Base-by-base conservation (phyloP, 768 basidiomycete species). In the Pulveroboletus frians region DNA sequence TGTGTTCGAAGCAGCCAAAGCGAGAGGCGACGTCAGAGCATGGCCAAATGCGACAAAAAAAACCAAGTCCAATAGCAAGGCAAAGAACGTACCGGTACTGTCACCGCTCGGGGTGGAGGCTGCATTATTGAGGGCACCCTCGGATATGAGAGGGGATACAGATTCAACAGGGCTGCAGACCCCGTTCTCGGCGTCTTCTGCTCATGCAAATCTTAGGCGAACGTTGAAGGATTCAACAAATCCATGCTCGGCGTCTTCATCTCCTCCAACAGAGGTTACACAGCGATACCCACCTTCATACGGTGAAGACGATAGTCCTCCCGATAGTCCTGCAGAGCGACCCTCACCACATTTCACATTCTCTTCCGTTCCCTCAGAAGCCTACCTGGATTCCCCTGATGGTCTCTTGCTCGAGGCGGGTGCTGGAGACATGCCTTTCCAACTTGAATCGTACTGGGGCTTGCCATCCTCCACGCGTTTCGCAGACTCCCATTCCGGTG, bases 1-100 rank as follows among this genome's bases (percentile, higher is more conserved):
- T 6, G 60, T 58, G n/a, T 70, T 65, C 45, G 55, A 60, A 46
- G 64, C 58, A 11, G 67, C 69, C 41, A 27, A 23, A n/a, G 51
- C 51, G 35, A 62, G 62, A 39, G 67, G 65, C 11, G 64, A 70
- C 39, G 60, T 68, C 40, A 46, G n/a, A 37, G 55, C 52, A 32
- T 45, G 60, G 44, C 43, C 51, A 37, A 20, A 43, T 14, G 32
- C 36, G 23, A 39, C 27, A 7, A 32, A 39, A 30, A 43, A 47
- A 37, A 43, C 43, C 6, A 39, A 41, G 10, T n/a, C 48, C 7
- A 0, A 17, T 13, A 7, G 32, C 9, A 52, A 53, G 43, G 20
- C 44, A 29, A 49, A 49, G 36, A 41, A 58, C n/a, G 21, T 18
- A 36, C 42, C 27, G 14, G 23, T 6, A 26, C 9, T 55, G 15